Conservation (phyloP, 345 rosid species). For the sweet orange (Citrus sinensis) region DNA sequence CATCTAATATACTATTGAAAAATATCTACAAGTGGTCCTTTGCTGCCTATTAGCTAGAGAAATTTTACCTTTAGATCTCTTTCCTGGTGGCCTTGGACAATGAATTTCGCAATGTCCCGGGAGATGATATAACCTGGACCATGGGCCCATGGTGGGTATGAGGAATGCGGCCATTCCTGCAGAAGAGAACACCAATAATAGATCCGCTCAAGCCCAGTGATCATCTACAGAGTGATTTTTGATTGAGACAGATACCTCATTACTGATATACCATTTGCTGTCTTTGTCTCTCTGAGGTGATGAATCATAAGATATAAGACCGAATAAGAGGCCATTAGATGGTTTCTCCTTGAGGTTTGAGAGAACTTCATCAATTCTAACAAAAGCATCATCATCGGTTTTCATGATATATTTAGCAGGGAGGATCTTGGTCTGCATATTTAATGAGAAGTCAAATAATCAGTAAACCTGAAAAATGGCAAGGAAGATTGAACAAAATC, state of each 20-base stretch:
- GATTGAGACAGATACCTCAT: conserved; percentile 46
- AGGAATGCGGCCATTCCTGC: conserved; percentile 72
- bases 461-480: neutral
- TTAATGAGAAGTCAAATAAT: neutral
- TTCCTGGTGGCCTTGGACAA: conserved; percentile 60
- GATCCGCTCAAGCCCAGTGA: conserved; percentile 3
- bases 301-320: conserved; percentile 65
- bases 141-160: conserved; percentile 98
- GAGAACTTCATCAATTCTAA: conserved; percentile 75
- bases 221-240: neutral
- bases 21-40: neutral
- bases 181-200: conserved; percentile 4
- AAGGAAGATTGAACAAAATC: neutral
- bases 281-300: conserved; percentile 71
- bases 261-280: conserved; percentile 83
- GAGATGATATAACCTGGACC: conserved; percentile 89
- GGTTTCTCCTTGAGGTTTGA: conserved; percentile 55
- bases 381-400: conserved; percentile 94
- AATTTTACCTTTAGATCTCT: conserved; percentile 61
- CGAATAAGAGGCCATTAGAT: conserved; percentile 61
- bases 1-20: neutral
- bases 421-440: conserved; percentile 68
- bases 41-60: neutral
- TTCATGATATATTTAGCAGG: conserved; percentile 90
- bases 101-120: conserved; percentile 71